Conservation (phyloP, 768 basidiomycete species). For the Panellus pusillus region DNA sequence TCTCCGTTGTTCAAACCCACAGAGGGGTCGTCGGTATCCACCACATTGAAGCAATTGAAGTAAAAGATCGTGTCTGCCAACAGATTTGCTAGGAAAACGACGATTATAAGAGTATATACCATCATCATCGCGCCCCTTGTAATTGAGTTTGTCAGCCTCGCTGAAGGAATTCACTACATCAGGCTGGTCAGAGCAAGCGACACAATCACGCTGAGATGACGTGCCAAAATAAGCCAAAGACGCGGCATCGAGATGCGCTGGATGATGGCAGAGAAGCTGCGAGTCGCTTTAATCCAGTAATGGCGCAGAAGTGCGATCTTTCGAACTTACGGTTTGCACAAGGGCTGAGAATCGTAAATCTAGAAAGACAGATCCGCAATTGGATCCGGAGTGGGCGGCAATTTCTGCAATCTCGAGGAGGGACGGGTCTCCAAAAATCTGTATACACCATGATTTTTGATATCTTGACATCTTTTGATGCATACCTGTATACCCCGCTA, state of each 20-base stretch:
- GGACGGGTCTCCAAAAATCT: conserved; percentile 77
- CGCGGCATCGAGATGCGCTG: conserved; percentile 78
- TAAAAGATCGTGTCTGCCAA: conserved; percentile 75
- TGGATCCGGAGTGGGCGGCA: conserved; percentile 83
- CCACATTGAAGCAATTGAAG: conserved; percentile 88
- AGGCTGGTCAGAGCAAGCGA: conserved; percentile 7
- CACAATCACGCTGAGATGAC: conserved; percentile 18
- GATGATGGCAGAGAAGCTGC: conserved; percentile 75
- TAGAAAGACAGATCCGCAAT: conserved; percentile 85
- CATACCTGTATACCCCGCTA: conserved; percentile 61
- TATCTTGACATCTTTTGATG: conserved; percentile 4
- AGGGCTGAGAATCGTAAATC: conserved; percentile 85
- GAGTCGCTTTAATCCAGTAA: conserved; percentile 15
- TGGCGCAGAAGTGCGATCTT: neutral
- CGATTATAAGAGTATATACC: conserved; percentile 40
- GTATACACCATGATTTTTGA: conserved; percentile 25
- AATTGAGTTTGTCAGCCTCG: conserved; percentile 84
- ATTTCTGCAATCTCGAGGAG: conserved; percentile 92
- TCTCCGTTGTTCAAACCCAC: conserved; percentile 85
- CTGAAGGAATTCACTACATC: conserved; percentile 76
- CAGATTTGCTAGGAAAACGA: neutral
- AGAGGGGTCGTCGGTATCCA: conserved; percentile 76
- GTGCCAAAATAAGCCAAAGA: conserved; percentile 80
- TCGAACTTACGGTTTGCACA: conserved; percentile 48
- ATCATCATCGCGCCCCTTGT: conserved; percentile 72